Base-by-base conservation (phyloP, 352 stramenopile species). In the Phytophthora pini region DNA sequence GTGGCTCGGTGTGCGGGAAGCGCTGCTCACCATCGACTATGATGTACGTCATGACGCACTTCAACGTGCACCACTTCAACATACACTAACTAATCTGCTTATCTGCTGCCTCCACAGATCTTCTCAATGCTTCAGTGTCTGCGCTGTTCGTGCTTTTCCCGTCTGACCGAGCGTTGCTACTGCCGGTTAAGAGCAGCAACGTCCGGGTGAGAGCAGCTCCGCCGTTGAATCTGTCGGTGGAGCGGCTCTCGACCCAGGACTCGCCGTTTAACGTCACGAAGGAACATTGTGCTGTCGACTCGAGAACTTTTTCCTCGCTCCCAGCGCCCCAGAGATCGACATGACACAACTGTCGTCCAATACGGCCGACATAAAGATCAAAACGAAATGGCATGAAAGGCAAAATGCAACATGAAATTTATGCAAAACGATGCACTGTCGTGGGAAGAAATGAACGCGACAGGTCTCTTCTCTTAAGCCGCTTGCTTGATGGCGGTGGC, bases 401-500 rank as follows among this genome's bases (percentile, higher is more conserved):
- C 36, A 73, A 56, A 12, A 72, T 72, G 58, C 26, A 72, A 56
- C 61, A 34, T 46, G 51, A 60, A 51, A 49, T 60, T 38, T 22
- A 36, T 41, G 36, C 49, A 13, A 36, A 36, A 36, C 51, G 48
- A 53, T 55, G 40, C 45, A 15, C 40, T 53, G 41, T 56, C 43
- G 47, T 40, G 15, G 43, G 41, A 70, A 52, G 49, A 61, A 66
- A 57, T 56, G 12, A 59, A 39, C 36, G 47, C 53, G 39, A 66
- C 26, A 48, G 29, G 3, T 58, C 43, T 62, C 70, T 11, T 43
- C 22, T 8, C 45, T 39, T 71, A 89, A 40, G 74, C 75, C 26
- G 68, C 46, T 61, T 90, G 81, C 74, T 94, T 94, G 71, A 94
- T 92, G 31, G 80, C 74, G 29, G 87, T 93, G 8, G 87, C 87